Evolutionary conservation across 139 green algal genomes (phyloP), one percentile per base, ranked within the genome.

Genomic region (Pedinophyceae sp.): DNA sequence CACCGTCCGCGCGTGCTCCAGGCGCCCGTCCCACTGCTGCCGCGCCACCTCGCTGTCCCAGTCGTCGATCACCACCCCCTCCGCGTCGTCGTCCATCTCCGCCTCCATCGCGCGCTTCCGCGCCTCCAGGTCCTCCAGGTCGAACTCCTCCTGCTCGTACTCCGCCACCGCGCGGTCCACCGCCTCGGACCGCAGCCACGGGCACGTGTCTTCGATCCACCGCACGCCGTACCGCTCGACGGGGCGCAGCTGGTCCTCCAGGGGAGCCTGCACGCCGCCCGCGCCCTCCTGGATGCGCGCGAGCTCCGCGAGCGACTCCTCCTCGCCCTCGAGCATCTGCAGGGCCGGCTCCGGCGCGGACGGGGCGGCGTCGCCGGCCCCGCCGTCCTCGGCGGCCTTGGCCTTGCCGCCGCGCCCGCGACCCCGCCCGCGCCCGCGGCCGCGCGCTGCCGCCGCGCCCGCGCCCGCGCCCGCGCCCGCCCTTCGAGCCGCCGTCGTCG

Each of bases 191-290:
- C 70, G 55, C 5, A 72, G 10, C 20, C 30, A 34, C 24, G 30
- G 48, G 2, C 27, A 22, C 23, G 62, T 45, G 26, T 62, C 27
- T 48, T 81, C 71, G 23, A 81, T 19, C 5, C 71, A 68, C n/a
- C 71, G 60, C 26, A 85, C 67, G 27, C 75, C 76, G 43, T 81
- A 83, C 25, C 53, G 54, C 57, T 85, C 77, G 39, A 85, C 66
- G 2, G 75, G 75, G 1, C 57, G 27, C 38, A 85, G 65, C n/a
- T 54, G 54, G 15, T 48, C 41, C 48, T 83, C 55, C 40, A 74
- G 55, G 4, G 64, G 47, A 4, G 58, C 55, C 13, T 71, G 28
- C n/a, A n/a, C n/a, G n/a, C n/a, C n/a, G n/a, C n/a, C n/a, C n/a
- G n/a, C n/a, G 29, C 47, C 47, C 51, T 57, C 48, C 16, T 54